These are phyloP conservation scores for Solanum hybrid DNA, from an alignment of 305 asterid genomes.

Conservation along the genomic window DNA sequence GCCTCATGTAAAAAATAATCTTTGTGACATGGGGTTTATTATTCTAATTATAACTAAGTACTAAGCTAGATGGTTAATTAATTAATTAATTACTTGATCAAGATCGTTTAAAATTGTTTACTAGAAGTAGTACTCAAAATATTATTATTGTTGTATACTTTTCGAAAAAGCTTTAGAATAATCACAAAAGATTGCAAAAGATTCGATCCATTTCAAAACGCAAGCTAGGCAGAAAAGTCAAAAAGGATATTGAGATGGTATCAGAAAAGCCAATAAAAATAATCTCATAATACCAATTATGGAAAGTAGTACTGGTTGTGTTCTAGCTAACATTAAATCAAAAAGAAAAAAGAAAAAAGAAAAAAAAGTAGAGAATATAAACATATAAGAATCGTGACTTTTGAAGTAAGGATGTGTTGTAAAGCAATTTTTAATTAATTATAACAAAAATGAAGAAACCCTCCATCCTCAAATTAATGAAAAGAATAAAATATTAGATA, in stretches of 20 bases:
- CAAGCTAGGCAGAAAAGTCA: neutral
- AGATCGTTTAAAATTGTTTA: neutral
- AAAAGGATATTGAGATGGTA: neutral
- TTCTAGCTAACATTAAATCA: neutral
- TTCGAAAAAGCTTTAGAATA: neutral
- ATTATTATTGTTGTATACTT: neutral
- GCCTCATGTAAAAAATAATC: neutral
- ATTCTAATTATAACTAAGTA: neutral
- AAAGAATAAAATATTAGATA: neutral
- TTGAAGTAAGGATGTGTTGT: conserved; percentile 30
- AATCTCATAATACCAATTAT: neutral
- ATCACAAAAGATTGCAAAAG: neutral
- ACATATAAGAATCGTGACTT: neutral
- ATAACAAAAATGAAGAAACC: conserved; percentile 1
- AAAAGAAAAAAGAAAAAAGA: neutral
- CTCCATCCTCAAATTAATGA: neutral
- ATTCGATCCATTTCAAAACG: neutral
- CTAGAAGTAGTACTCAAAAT: neutral
- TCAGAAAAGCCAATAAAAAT: neutral
- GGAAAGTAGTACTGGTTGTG: neutral
- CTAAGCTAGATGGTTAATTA: neutral
- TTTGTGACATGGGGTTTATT: neutral
- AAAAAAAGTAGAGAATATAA: neutral
- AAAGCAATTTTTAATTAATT: conserved; percentile 10
- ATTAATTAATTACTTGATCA: neutral